These are phyloP conservation scores for Fusarium keratoplasticum DNA, from an alignment of 2,329 filamentous ascomycete species.

Conservation along the genomic window DNA sequence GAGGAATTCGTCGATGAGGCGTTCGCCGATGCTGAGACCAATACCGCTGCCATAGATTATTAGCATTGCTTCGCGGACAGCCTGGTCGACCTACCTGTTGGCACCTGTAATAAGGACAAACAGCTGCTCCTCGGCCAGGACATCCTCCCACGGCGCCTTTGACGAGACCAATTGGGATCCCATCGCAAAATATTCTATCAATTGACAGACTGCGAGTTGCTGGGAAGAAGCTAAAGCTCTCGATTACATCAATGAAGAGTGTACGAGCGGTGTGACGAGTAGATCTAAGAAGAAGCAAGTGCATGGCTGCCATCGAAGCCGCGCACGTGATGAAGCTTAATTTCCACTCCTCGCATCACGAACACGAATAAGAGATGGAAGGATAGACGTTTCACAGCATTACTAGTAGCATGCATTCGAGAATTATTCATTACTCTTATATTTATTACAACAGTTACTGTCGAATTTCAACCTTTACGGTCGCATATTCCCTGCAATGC, in stretches of 20 bases:
- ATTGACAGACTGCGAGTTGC: background rate
- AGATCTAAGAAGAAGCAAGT: background rate
- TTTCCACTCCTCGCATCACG: slow-evolving; percentile 18
- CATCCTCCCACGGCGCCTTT: slow-evolving; percentile 51
- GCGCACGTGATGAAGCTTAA: slow-evolving; percentile 35
- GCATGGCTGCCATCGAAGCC: background rate
- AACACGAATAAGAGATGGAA: slow-evolving; percentile 34
- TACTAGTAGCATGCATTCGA: background rate
- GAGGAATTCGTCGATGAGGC: slow-evolving; percentile 91
- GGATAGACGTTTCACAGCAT: background rate
- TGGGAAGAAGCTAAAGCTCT: background rate
- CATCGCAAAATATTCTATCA: slow-evolving; percentile 18
- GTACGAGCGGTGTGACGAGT: slow-evolving; percentile 3
- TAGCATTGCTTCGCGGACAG: slow-evolving; percentile 5
- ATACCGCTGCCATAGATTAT: slow-evolving; percentile 72
- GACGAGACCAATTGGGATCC: slow-evolving; percentile 37
- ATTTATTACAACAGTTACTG: slow-evolving; percentile 34
- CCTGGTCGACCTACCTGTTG: slow-evolving; percentile 73
- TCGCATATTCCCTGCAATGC: slow-evolving; percentile 23
- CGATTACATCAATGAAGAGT: background rate
- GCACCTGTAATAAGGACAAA: slow-evolving; percentile 85
- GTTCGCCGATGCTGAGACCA: slow-evolving; percentile 84
- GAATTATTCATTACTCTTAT: slow-evolving; percentile 30
- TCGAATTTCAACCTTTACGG: slow-evolving; percentile 6
- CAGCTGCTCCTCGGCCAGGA: slow-evolving; percentile 57